These are phyloP conservation scores for Tricholoma matsutake DNA, from an alignment of 768 basidiomycete genomes.

Conservation along the genomic window DNA sequence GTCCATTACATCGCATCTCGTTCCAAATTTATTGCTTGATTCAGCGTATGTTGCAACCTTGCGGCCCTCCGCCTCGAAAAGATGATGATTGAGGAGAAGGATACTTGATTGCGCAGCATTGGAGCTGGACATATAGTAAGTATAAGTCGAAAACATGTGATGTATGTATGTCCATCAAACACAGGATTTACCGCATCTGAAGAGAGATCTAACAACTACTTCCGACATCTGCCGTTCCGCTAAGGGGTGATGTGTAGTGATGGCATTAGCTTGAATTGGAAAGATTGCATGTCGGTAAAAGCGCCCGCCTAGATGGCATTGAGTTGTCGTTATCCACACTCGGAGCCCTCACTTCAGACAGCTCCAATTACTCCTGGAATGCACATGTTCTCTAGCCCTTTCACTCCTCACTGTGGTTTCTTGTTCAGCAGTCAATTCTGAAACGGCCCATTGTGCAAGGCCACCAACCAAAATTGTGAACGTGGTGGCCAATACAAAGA, in stretches of 20 bases:
- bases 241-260: neutral
- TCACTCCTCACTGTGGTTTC: neutral
- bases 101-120: too few species aligned
- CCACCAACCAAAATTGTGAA: neutral
- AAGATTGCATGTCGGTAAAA: neutral
- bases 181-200: too few species aligned
- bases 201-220: neutral
- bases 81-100: slow-evolving; percentile 60
- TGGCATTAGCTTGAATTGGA: neutral
- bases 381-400: slow-evolving; percentile 2
- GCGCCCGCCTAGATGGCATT: slow-evolving; percentile 10
- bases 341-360: slow-evolving; percentile 1
- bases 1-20: slow-evolving; percentile 5
- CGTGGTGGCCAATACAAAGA: slow-evolving; percentile 9
- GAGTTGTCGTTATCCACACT: slow-evolving; percentile 13
- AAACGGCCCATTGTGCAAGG: slow-evolving; percentile 2
- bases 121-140: too few species aligned
- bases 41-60: slow-evolving; percentile 92
- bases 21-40: slow-evolving; percentile 7
- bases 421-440: neutral
- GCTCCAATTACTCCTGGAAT: neutral
- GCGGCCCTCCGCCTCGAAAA: slow-evolving; percentile 87
- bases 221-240: slow-evolving; percentile 1
- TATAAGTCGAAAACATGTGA: too few species aligned
- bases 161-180: neutral